Conservation (phyloP, 371 early-diverging fungal species). For the Rhizopus stolonifer region DNA sequence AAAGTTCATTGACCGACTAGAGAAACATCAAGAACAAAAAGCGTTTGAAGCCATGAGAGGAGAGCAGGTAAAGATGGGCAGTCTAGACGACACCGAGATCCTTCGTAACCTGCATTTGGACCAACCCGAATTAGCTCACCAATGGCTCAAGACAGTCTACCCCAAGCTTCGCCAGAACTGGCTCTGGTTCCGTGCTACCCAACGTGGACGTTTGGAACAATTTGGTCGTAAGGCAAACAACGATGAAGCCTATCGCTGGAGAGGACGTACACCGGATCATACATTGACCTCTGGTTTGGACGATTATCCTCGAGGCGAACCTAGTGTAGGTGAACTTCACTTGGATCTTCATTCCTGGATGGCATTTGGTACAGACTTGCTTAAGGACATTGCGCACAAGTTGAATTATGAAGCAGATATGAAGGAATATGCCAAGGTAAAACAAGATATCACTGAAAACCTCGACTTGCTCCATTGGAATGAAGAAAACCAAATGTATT, state of each 20-base stretch:
- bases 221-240: slow-evolving; percentile 54
- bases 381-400: slow-evolving; percentile 65
- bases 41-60: slow-evolving; percentile 3
- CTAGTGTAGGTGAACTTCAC: slow-evolving; percentile 82
- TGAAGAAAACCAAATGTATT: slow-evolving; percentile 67
- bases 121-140: slow-evolving; percentile 45
- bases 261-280: slow-evolving; percentile 84
- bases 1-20: slow-evolving; percentile 54
- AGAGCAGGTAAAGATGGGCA: slow-evolving; percentile 14
- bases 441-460: slow-evolving; percentile 40
- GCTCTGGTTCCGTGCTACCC: slow-evolving; percentile 81
- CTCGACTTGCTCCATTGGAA: slow-evolving; percentile 79
- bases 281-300: slow-evolving; percentile 93
- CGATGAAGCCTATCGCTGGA: slow-evolving; percentile 85
- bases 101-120: slow-evolving; percentile 52
- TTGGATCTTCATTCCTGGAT: slow-evolving; percentile 92
- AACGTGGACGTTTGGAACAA: slow-evolving; percentile 66
- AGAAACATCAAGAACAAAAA: slow-evolving; percentile 12
- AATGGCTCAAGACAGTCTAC: slow-evolving; percentile 66
- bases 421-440: slow-evolving; percentile 53
- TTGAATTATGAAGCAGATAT: slow-evolving; percentile 53
- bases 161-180: slow-evolving; percentile 71
- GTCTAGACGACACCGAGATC: slow-evolving; percentile 34
- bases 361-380: slow-evolving; percentile 72
- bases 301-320: slow-evolving; percentile 89